phyloP scores from a whole-genome alignment of 176 grass and related monocot genomes.

The Aegilops speltoides region DNA sequence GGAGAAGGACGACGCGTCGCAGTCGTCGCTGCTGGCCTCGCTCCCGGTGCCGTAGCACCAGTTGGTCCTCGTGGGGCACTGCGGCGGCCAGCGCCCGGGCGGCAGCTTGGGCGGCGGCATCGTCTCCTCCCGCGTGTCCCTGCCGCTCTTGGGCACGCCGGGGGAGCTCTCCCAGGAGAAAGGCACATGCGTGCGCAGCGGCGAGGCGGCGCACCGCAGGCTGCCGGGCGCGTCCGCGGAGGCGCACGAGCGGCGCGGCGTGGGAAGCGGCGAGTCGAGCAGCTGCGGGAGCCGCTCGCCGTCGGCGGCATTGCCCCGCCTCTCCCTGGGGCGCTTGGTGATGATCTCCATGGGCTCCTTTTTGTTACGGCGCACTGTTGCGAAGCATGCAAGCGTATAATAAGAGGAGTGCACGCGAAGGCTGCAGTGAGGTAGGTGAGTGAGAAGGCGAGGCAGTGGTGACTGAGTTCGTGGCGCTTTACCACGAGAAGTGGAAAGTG shows the following conservation, averaged over 20 bases:
- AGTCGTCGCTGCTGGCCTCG: slow-evolving; percentile 54
- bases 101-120: slow-evolving; percentile 52
- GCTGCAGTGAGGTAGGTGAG: slow-evolving; percentile 26
- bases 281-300: slow-evolving; percentile 32
- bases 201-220: slow-evolving; percentile 39
- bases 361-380: slow-evolving; percentile 14
- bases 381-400: slow-evolving; percentile 33
- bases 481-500: slow-evolving; percentile 13
- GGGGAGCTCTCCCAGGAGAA: slow-evolving; percentile 99
- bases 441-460: neutral
- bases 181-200: slow-evolving; percentile 56
- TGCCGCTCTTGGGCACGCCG: slow-evolving; percentile 59
- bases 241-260: slow-evolving; percentile 65
- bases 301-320: slow-evolving; percentile 5
- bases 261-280: slow-evolving; percentile 71
- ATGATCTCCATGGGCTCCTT: slow-evolving; percentile 38
- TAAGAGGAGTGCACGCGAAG: slow-evolving; percentile 34
- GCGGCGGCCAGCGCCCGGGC: slow-evolving; percentile 43
- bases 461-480: slow-evolving; percentile 9
- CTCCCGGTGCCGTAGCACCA: slow-evolving; percentile 42
- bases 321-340: slow-evolving; percentile 37
- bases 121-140: slow-evolving; percentile 3
- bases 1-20: slow-evolving; percentile 54
- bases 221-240: slow-evolving; percentile 33
- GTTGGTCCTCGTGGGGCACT: slow-evolving; percentile 11